Conservation (phyloP, 2,329 filamentous ascomycete genomes). For the Aspergillus eucalypticola region DNA sequence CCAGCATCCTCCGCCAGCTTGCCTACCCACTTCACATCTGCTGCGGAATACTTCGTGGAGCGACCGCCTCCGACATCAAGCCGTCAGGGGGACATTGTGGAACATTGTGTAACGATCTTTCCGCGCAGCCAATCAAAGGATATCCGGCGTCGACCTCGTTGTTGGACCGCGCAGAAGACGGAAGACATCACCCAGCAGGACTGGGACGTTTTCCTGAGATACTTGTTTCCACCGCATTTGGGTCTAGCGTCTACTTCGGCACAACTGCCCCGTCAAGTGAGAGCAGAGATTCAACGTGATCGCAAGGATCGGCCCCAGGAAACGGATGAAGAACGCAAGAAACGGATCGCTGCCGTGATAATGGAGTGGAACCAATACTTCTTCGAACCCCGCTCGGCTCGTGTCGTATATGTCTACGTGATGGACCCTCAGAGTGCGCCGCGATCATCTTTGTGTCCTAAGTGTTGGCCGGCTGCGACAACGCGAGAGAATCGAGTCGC, state of each 20-base stretch:
- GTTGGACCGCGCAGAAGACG: constrained; percentile 37
- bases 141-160: constrained; percentile 44
- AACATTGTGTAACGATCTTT: constrained; percentile 44
- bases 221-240: constrained; percentile 43
- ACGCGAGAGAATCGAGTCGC: constrained; percentile 23
- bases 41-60: constrained; percentile 42
- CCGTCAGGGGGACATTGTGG: constrained; percentile 27
- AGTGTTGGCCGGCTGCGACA: constrained; percentile 43
- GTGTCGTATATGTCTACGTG: constrained; percentile 38
- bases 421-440: constrained; percentile 35
- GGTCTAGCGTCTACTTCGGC: constrained; percentile 39
- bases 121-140: constrained; percentile 44
- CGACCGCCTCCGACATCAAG: constrained; percentile 31
- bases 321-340: constrained; percentile 41
- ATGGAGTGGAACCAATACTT: constrained; percentile 48
- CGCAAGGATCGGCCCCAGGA: constrained; percentile 46
- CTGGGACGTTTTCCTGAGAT: constrained; percentile 46
- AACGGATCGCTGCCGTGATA: constrained; percentile 41
- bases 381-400: constrained; percentile 39
- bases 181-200: constrained; percentile 43
- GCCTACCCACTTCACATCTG: constrained; percentile 38
- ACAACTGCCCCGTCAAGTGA: constrained; percentile 39
- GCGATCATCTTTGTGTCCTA: constrained; percentile 40
- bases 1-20: constrained; percentile 16
- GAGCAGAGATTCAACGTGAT: constrained; percentile 44